Evolutionary conservation across 352 stramenopile species (phyloP), one percentile per base, ranked within the genome.

Genomic region (Pythium sukuiense): DNA sequence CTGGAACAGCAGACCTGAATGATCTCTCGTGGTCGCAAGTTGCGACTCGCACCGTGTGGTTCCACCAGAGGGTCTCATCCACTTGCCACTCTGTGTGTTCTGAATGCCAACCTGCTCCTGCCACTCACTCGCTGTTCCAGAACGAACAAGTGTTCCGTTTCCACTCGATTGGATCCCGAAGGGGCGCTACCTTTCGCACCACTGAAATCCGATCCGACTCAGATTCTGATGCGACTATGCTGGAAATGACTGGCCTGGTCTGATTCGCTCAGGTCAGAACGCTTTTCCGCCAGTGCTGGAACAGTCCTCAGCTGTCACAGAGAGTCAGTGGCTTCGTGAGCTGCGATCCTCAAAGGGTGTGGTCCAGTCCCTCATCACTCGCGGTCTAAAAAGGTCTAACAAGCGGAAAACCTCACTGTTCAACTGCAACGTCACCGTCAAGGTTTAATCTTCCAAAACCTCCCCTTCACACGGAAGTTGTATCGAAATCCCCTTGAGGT

Each of bases 331-430:
- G 59, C 45, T 63, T 68, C 26, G 63, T 33, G 45, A 48, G 46
- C 39, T 63, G 62, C 62, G 62, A 69, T 69, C 62, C 62, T 69
- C 62, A 69, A 69, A 63, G 54, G 62, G 56, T 59, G 50, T 29
- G 48, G 35, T 32, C 49, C 29, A 56, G 41, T 52, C 18, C 45
- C 45, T 52, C 45, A n/a, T 52, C 45, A 18, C n/a, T 29, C 6
- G 55, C 20, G 13, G 46, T 24, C 58, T 41, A 65, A 59, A 66
- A 66, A 66, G 45, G 45, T 52, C 45, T 52, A 20, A 20, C 29
- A 30, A 5, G 4, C 20, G n/a, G 45, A 59, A 66, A 50, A 39
- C 58, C 45, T 57, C 49, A 35, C 27, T 9, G 14, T 16, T 14
- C 12, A 59, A 66, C 49, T 66, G 49, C 60, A 66, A 60, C 60